These are phyloP conservation scores for Castanea crenata DNA, from an alignment of 306 rosid genomes.

Conservation along the genomic window DNA sequence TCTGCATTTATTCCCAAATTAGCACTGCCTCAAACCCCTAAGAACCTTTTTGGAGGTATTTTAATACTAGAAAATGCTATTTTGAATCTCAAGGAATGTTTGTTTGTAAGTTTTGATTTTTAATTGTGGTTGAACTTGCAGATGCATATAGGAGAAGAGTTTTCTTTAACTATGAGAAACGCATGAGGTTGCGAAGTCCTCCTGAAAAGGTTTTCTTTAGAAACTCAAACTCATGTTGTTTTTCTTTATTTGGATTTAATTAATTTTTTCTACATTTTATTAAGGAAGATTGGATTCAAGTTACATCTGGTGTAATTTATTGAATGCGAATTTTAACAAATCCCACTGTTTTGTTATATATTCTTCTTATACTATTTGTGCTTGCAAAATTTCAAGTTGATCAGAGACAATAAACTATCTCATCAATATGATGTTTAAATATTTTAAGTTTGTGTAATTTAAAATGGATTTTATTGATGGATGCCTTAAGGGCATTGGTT, in stretches of 20 bases:
- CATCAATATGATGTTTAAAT: too few relatives aligned
- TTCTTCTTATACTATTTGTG: too few relatives aligned
- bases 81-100: not conserved
- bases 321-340: too few relatives aligned
- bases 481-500: too few relatives aligned
- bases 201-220: slow-evolving; percentile 71
- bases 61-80: not conserved
- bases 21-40: slow-evolving; percentile 48
- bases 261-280: not conserved
- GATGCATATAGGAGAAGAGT: slow-evolving; percentile 80
- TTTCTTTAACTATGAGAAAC: slow-evolving; percentile 94
- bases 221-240: not conserved
- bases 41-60: slow-evolving; percentile 56
- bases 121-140: slow-evolving; percentile 28
- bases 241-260: not conserved
- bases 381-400: too few relatives aligned
- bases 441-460: too few relatives aligned
- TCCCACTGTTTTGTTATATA: too few relatives aligned
- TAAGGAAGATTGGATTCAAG: too few relatives aligned
- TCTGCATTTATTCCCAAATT: slow-evolving; percentile 18
- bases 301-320: too few relatives aligned
- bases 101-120: not conserved
- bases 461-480: too few relatives aligned
- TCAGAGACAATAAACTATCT: too few relatives aligned
- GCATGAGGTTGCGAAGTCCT: slow-evolving; percentile 74